Base-by-base conservation (phyloP, 768 basidiomycete species). In the Termitomyces sp. region DNA sequence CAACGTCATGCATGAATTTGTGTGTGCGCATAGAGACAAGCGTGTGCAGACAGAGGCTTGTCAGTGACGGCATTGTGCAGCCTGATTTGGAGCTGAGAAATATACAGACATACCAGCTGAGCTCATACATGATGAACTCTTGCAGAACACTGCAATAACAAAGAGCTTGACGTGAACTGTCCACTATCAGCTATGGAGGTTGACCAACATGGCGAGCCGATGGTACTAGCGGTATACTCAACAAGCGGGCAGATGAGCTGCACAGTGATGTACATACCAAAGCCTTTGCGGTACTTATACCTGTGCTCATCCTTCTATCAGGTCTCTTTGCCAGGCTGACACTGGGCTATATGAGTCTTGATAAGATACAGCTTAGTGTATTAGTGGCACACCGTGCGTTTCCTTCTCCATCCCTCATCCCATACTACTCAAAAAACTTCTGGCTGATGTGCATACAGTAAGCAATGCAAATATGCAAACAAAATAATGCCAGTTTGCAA, bases 261-360 rank as follows among this genome's bases (percentile, higher is more conserved):
- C n/a, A n/a, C n/a, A n/a, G n/a, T n/a, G n/a, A n/a, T 12, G 22
- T 4, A 4, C 71, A 65, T 53, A 68, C 72, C 58, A 76, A 77
- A 60, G 69, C 70, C 53, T 80, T 79, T 53, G 76, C 70, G 45
- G 65, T 73, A 45, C 86, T 94, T 72, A 93, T 94, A 45, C 93
- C 93, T 53, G 67, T 93, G 35, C 86, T 94, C 65, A 92, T 94
- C 53, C 68, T 92, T 49, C 67, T 88, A 61, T 93, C 89, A 58
- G 92, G 92, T 68, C 65, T 93, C 58, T 94, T 94, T 82, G 92
- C 92, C 79, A 90, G 94, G 71, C 77, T 94, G 63, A 95, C 94
- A 57, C 76, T 95, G 47, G 93, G 93, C 36, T 94, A 92, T 70
- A 94, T 95, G 89, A 90, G 87, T 64, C 80, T 95, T 69, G 93